Evolutionary conservation across 2,329 filamentous ascomycete species (phyloP).

Genomic region (Scedosporium boydii): DNA sequence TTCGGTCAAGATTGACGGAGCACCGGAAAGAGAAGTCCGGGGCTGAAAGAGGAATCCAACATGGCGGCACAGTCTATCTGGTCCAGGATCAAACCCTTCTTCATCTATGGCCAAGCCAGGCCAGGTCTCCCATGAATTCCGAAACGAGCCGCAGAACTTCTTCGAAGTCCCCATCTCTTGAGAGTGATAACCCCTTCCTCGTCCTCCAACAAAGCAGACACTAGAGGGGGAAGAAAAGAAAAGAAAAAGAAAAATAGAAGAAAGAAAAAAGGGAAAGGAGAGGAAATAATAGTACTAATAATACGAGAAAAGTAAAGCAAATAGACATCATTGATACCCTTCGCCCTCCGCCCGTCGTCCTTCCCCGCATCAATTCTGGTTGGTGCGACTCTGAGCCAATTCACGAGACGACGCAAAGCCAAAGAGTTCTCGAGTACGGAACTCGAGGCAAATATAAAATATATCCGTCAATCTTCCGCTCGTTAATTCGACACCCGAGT

Average conservation of each 20-base stretch:
- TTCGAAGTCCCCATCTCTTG: too few species aligned
- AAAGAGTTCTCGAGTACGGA: not conserved
- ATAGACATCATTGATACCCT: too few species aligned
- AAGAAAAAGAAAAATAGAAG: too few species aligned
- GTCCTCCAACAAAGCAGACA: too few species aligned
- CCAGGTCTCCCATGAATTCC: too few species aligned
- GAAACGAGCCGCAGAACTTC: too few species aligned
- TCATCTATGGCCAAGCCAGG: too few species aligned
- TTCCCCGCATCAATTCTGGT: not conserved
- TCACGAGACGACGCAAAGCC: not conserved
- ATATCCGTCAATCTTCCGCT: not conserved
- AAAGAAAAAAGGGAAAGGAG: too few species aligned
- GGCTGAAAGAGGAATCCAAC: not conserved
- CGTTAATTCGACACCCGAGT: not conserved
- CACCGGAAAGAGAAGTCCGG: not conserved
- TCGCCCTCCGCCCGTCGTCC: not conserved
- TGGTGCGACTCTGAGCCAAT: not conserved
- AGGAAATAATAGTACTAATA: not conserved
- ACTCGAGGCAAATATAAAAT: not conserved
- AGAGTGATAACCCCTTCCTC: too few species aligned
- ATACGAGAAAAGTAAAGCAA: not conserved
- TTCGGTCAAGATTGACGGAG: not conserved
- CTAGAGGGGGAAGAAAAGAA: too few species aligned
- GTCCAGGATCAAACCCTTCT: not conserved
- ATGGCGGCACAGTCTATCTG: not conserved